Percentiles rank a stretch among this genome's conserved stretches.
These are phyloP conservation scores for Rhazya stricta DNA, from an alignment of 257 asterid genomes.

Conservation along the genomic window DNA sequence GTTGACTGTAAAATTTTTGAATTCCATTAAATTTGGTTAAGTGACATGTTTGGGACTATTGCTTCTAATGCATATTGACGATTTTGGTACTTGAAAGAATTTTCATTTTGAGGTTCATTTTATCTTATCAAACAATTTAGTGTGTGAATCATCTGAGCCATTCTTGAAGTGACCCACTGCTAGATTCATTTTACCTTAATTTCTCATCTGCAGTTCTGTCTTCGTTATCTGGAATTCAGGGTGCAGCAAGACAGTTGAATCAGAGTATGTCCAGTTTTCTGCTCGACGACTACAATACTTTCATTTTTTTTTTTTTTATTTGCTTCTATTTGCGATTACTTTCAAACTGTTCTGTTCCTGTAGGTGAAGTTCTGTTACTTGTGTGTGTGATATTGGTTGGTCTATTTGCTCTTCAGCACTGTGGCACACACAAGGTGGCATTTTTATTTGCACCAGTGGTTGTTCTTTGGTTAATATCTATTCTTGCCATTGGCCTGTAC, in stretches of 20 bases:
- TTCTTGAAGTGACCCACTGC: not conserved
- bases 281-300: conserved; percentile 5
- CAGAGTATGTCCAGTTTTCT: conserved; percentile 24
- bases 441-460: conserved; percentile 89
- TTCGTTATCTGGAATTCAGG: conserved; percentile 42
- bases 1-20: not conserved
- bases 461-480: conserved; percentile 75
- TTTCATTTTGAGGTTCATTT: not conserved
- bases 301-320: conserved; percentile 9
- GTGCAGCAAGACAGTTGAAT: conserved; percentile 23
- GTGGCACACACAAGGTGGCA: conserved; percentile 87
- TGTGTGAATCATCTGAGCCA: not conserved
- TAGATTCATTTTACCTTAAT: conserved; percentile 8
- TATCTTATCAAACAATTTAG: not conserved
- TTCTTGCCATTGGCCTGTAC: conserved; percentile 65
- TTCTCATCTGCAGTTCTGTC: conserved; percentile 39
- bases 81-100: not conserved
- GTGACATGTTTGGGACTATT: not conserved
- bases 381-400: conserved; percentile 80
- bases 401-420: conserved; percentile 90
- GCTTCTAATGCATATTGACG: not conserved
- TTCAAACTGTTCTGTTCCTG: conserved; percentile 9
- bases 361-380: conserved; percentile 61
- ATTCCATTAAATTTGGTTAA: not conserved
- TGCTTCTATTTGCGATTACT: not conserved